Evolutionary conservation across 306 rosid species (phyloP).

Genomic region (Betula pendula): DNA sequence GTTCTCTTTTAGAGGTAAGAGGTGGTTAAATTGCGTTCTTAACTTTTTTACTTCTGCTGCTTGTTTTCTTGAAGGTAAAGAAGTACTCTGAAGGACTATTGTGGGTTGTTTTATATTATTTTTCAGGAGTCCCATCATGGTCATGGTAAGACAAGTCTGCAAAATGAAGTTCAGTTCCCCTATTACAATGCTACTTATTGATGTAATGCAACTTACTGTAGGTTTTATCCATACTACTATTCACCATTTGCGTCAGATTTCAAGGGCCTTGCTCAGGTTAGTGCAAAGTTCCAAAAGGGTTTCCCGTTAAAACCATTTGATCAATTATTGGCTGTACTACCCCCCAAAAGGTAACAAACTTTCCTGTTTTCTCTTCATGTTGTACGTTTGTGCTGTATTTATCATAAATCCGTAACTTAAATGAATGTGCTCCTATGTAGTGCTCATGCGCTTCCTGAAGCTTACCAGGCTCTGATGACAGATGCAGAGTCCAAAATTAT

Average conservation of each 20-base stretch:
- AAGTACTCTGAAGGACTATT: constrained; percentile 57
- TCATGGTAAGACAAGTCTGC: constrained; percentile 41
- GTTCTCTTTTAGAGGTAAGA: too few relatives aligned
- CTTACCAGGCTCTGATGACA: too few relatives aligned
- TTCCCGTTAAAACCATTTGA: constrained; percentile 55
- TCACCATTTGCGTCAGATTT: constrained; percentile 65
- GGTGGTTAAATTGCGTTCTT: too few relatives aligned
- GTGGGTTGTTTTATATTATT: constrained; percentile 60
- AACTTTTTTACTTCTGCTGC: neutral
- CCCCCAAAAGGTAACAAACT: constrained; percentile 43
- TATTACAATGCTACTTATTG: neutral
- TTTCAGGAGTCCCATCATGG: constrained; percentile 61
- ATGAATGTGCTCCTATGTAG: too few relatives aligned
- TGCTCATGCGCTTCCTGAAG: too few relatives aligned
- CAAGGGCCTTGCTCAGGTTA: constrained; percentile 48
- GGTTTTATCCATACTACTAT: constrained; percentile 57
- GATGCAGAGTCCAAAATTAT: too few relatives aligned
- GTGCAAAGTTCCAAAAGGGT: constrained; percentile 38
- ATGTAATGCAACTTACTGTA: constrained; percentile 7
- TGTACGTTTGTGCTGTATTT: too few relatives aligned
- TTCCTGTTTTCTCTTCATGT: too few relatives aligned
- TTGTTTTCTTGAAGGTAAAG: constrained; percentile 35
- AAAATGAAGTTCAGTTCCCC: too few relatives aligned
- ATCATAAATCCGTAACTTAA: too few relatives aligned
- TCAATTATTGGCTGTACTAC: constrained; percentile 55